Evolutionary conservation across 305 asterid genomes (phyloP).

Genomic region (Caryopteris hybrid): DNA sequence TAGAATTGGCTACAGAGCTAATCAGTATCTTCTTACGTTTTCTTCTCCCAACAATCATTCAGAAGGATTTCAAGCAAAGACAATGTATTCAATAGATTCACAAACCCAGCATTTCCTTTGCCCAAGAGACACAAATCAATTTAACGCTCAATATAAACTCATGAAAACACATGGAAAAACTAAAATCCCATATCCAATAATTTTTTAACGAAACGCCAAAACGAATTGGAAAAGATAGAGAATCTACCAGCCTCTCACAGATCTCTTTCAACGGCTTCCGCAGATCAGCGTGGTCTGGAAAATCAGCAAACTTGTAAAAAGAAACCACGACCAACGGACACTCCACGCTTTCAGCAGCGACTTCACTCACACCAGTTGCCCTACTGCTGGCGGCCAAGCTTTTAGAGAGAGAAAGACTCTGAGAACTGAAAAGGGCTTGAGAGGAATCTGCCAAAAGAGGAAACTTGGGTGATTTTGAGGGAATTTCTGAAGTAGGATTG

Average conservation of each 20-base stretch:
- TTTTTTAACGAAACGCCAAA: not conserved
- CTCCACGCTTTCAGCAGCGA: slow-evolving; percentile 20
- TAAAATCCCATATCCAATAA: not conserved
- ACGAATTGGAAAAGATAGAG: not conserved
- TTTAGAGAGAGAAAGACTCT: slow-evolving; percentile 13
- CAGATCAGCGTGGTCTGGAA: slow-evolving; percentile 72
- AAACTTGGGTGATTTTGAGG: slow-evolving; percentile 21
- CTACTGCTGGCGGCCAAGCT: slow-evolving; percentile 29
- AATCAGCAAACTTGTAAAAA: slow-evolving; percentile 83
- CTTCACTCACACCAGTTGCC: slow-evolving; percentile 17
- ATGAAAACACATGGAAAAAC: not conserved
- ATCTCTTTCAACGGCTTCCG: slow-evolving; percentile 80
- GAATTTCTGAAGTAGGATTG: slow-evolving; percentile 26
- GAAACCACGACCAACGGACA: slow-evolving; percentile 72
- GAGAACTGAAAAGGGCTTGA: slow-evolving; percentile 33
- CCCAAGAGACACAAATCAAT: not conserved
- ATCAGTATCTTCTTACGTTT: not conserved
- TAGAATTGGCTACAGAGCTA: not conserved
- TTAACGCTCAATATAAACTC: no score
- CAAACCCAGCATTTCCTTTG: not conserved
- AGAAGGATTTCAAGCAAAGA: not conserved
- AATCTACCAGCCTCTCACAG: slow-evolving; percentile 68
- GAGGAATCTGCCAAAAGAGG: slow-evolving; percentile 33
- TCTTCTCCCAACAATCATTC: not conserved
- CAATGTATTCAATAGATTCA: slow-evolving; percentile 8